A percentile compares a stretch with the other conserved stretches of the same genome.
Conservation (phyloP, 1,284 basidiomycete species). For the Tausonia pullulans region DNA sequence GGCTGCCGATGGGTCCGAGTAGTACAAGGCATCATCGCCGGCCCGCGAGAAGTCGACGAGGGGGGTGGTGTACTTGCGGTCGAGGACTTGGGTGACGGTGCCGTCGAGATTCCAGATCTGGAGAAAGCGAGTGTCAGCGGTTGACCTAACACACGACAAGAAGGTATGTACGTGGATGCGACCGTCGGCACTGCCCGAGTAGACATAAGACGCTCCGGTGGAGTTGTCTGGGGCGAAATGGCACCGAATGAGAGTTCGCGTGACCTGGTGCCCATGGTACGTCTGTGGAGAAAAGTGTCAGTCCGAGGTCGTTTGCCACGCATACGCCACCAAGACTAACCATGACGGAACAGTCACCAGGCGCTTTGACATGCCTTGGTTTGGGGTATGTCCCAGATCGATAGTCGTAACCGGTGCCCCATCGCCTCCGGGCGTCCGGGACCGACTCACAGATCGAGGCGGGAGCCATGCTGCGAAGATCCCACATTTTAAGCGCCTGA, state of each 20-base stretch:
- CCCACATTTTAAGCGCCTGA: conserved; percentile 84
- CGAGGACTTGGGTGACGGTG: conserved; percentile 65
- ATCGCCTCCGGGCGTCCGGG: conserved; percentile 39
- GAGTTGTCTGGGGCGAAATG: conserved; percentile 88
- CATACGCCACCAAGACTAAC: background rate
- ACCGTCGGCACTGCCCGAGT: conserved; percentile 79
- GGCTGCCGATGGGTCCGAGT: conserved; percentile 31
- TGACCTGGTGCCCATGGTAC: conserved; percentile 82
- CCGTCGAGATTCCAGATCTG: conserved; percentile 95
- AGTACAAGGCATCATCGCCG: conserved; percentile 1
- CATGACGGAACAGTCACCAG: conserved; percentile 89
- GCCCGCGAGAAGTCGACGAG: conserved; percentile 4
- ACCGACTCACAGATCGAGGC: conserved; percentile 56
- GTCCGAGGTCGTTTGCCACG: background rate
- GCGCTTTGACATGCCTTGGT: conserved; percentile 52
- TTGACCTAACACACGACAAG: conserved; percentile 10
- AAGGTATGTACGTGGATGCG: conserved; percentile 53
- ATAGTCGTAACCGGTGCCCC: conserved; percentile 37
- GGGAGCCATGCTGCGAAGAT: conserved; percentile 81
- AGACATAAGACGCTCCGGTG: conserved; percentile 86
- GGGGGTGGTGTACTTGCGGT: conserved; percentile 52
- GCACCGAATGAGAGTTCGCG: conserved; percentile 86
- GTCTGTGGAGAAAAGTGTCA: conserved; percentile 33
- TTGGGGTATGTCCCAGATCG: conserved; percentile 57
- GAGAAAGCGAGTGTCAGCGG: conserved; percentile 17